Base-by-base conservation (phyloP, 352 stramenopile genomes). In the Phytopythium vexans region DNA sequence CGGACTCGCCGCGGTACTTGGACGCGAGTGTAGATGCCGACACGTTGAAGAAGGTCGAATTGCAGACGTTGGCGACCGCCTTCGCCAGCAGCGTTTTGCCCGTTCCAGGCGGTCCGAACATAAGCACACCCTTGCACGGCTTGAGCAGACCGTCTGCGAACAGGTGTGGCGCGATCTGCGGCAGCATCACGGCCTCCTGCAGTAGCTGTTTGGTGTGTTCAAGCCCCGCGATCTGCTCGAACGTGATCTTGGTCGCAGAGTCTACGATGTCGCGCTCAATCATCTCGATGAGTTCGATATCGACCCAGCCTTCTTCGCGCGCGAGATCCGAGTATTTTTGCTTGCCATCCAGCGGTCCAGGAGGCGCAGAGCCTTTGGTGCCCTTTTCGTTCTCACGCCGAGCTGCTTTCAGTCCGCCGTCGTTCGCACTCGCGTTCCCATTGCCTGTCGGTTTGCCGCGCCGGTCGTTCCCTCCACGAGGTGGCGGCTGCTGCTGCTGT, bases 41-140 rank as follows among this genome's bases (percentile, higher is more conserved):
- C 37, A 99, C 95, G 62, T 98, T 99, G 73, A 99, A 99, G 72
- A 99, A 99, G 3, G 95, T 99, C 7, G 96, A 96, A 45, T 95
- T 89, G 72, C 94, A 98, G 54, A 99, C 95, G 34, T 95, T 94
- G 3, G 96, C 96, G 10, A 98, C 89, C 2, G 89, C 90, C 60
- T 94, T 92, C 11, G 87, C 83, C 9, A 96, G 66, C 32, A 97
- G 62, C 9, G 89, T 97, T 63, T 97, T 97, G 52, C 89, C 89
- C 21, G 88, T 97, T 49, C 89, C 89, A 3, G 89, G 88, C 4
- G 87, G 89, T 0, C 86, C 85, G 62, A 94, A 94, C 77, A 94
- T 89, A 16, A 94, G 61, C 27, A 94, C 75, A 4, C 85, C 84
- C 38, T 83, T 94, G 58, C 82, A 92, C 7, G 82, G 84, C 47